A percentile compares a stretch with the other conserved stretches of the same genome.
These are phyloP conservation scores for Ascocoryne sarcoides DNA, from an alignment of 2,329 filamentous ascomycete genomes.

Conservation along the genomic window DNA sequence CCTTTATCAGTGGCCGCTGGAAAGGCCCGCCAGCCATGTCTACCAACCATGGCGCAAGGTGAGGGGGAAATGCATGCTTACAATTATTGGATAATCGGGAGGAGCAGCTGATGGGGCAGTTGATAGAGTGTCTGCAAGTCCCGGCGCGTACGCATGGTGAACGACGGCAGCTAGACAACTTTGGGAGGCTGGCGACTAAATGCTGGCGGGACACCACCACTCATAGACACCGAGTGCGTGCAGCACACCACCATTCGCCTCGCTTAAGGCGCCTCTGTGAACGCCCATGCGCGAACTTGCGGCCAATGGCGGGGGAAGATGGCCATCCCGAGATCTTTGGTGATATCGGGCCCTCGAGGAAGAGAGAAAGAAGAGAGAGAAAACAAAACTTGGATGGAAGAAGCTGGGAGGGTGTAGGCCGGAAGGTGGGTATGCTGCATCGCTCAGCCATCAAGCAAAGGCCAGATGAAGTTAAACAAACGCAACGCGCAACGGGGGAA, in stretches of 20 bases:
- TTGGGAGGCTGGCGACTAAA: conserved; percentile 11
- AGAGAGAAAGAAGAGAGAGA: not conserved
- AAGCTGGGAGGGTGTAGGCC: no score
- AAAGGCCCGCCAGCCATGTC: conserved; percentile 7
- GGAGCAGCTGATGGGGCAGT: not conserved
- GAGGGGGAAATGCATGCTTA: not conserved
- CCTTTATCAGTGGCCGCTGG: conserved; percentile 23
- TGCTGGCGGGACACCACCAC: conserved; percentile 1
- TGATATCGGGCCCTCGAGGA: not conserved
- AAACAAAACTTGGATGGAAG: no score
- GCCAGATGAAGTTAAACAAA: no score
- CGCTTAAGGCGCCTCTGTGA: conserved; percentile 24
- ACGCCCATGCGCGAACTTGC: not conserved
- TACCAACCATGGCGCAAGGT: no score
- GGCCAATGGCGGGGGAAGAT: not conserved
- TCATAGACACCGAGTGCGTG: not conserved
- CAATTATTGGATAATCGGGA: not conserved
- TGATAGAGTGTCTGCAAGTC: conserved; percentile 12
- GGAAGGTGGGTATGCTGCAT: no score
- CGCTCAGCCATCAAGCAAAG: no score
- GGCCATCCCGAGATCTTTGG: conserved; percentile 1
- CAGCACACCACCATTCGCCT: not conserved
- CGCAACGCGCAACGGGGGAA: no score
- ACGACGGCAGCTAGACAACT: conserved; percentile 8
- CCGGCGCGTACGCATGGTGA: conserved; percentile 15